phyloP scores from a whole-genome alignment of 208 protist species.

The Angomonas deanei region DNA sequence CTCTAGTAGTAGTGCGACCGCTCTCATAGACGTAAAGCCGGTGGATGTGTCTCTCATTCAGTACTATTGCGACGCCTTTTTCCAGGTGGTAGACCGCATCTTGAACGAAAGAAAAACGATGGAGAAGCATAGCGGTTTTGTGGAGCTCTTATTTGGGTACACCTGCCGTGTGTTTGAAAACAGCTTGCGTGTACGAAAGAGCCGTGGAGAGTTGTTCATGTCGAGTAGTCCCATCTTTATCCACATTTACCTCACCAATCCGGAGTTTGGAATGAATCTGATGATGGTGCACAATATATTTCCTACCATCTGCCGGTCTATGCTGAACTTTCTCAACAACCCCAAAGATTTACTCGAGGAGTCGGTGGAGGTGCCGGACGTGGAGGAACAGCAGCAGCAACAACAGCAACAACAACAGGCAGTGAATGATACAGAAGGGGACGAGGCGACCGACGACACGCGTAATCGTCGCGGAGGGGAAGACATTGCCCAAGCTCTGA shows the following conservation, averaged over 20 bases:
- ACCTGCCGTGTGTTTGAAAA: slow-evolving; percentile 2
- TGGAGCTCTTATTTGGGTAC: background rate
- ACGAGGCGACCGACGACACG: background rate
- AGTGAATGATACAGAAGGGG: background rate
- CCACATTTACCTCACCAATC: slow-evolving; percentile 19
- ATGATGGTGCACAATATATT: slow-evolving; percentile 15
- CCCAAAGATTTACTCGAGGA: background rate
- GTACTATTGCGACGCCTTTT: background rate
- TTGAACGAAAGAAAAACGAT: background rate
- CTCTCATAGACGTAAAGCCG: background rate
- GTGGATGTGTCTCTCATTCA: background rate
- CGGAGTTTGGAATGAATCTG: slow-evolving; percentile 18
- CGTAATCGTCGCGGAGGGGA: background rate
- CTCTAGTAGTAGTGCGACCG: no score
- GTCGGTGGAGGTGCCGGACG: background rate
- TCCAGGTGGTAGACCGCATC: background rate
- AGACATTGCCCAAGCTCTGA: background rate
- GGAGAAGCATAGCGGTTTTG: background rate
- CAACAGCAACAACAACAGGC: background rate
- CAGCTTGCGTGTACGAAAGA: background rate
- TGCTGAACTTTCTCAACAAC: slow-evolving; percentile 11
- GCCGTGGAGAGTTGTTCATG: slow-evolving; percentile 10
- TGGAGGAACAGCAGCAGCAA: background rate
- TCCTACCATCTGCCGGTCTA: slow-evolving; percentile 23
- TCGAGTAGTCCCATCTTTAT: slow-evolving; percentile 19